Evolutionary conservation across 2,329 filamentous ascomycete species (phyloP).

Genomic region (Epichloe scottii): DNA sequence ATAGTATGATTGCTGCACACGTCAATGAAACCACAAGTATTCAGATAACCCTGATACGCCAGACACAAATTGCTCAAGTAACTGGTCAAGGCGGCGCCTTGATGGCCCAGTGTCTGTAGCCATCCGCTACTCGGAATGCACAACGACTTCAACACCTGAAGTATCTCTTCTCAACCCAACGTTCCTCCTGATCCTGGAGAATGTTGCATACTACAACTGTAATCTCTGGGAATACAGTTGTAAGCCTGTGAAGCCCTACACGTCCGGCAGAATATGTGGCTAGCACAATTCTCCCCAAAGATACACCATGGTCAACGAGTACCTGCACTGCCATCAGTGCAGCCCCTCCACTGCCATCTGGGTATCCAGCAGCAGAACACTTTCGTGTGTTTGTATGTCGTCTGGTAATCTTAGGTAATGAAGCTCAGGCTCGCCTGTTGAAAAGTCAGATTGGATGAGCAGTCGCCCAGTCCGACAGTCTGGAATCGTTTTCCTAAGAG

Average conservation of each 20-base stretch:
- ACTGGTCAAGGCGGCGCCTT: neutral
- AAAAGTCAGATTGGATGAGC: slow-evolving; percentile 77
- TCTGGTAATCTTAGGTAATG: slow-evolving; percentile 75
- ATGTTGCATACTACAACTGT: slow-evolving; percentile 76
- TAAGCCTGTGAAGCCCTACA: slow-evolving; percentile 71
- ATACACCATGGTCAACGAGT: slow-evolving; percentile 85
- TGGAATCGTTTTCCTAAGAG: slow-evolving; percentile 78
- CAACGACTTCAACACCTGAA: slow-evolving; percentile 56
- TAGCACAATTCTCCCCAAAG: slow-evolving; percentile 74
- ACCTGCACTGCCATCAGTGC: slow-evolving; percentile 91
- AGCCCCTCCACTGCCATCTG: slow-evolving; percentile 84
- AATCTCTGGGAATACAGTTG: slow-evolving; percentile 78
- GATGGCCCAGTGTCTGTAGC: too few relatives aligned
- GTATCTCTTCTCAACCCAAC: slow-evolving; percentile 85
- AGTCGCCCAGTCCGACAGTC: slow-evolving; percentile 83
- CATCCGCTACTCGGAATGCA: neutral
- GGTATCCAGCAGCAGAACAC: slow-evolving; percentile 77
- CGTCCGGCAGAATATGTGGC: slow-evolving; percentile 85
- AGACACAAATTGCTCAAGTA: too few relatives aligned
- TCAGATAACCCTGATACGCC: too few relatives aligned
- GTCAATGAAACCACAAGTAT: too few relatives aligned
- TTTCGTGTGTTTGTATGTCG: slow-evolving; percentile 61
- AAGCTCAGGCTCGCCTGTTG: slow-evolving; percentile 81
- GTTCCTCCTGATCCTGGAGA: slow-evolving; percentile 67
- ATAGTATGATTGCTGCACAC: too few relatives aligned